Evolutionary conservation across 2,329 filamentous ascomycete genomes (phyloP), one percentile per base, ranked within the genome.

Genomic region (Aaosphaeria pasadenensis): DNA sequence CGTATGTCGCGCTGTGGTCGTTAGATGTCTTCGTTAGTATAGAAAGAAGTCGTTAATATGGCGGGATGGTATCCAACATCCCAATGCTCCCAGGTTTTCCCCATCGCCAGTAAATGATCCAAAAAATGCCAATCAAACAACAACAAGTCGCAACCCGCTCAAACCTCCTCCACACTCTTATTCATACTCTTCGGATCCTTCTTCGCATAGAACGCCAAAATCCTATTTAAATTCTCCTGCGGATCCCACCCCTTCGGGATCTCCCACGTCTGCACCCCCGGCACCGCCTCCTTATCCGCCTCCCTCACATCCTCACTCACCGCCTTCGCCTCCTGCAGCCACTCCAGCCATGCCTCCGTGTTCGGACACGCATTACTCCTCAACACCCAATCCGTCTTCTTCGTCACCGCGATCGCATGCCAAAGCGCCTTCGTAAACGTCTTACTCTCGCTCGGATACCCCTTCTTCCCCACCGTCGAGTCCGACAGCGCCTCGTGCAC

Each of bases 391-490:
- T 64, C 60, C 0, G 59, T 71, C 13, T 62, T 67, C 43, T 75
- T 72, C 4, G 72, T 74, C 6, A 77, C 66, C 0, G 76, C 64
- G 30, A 79, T 76, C 1, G 72, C 71, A 52, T 74, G 76, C 73
- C 74, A 79, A 0, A 79, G 60, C 1, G 76, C 76, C 45, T 74
- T 62, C 0, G 77, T 79, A 55, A 76, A 79, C 0, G 60, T 67
- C 0, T 56, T 32, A 43, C 69, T 71, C 2, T 57, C 38, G n/a
- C 59, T 65, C 11, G 60, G 63, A 42, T 43, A 63, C 6, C 60
- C 58, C 44, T 71, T 72, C 4, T 54, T 58, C 4, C 59, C 53
- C 47, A 66, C 63, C 13, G 71, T 55, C 4, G 67, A 64, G 41
- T 67, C 64, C 5, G 63, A 62, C 5, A 71, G 56, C 9, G 60